Evolutionary conservation across 768 basidiomycete genomes (phyloP), one percentile per base, ranked within the genome.

Genomic region (Kwoniella europaea): DNA sequence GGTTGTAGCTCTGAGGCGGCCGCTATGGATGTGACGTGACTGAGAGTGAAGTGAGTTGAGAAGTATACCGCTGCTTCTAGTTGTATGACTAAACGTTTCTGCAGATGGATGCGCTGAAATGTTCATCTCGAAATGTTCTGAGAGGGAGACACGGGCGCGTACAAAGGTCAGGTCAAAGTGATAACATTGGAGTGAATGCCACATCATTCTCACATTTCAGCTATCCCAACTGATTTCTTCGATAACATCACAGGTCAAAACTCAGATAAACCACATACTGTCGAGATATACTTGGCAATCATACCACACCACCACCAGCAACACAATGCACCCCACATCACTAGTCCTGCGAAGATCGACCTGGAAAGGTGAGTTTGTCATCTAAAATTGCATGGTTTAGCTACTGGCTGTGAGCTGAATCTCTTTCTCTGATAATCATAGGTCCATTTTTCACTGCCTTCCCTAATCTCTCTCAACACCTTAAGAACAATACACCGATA

Each of bases 381-480:
- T 35, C 35, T 1, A 35, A 35, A 35, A 35, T 9, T 35, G 35
- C 35, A 35, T 35, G 35, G 6, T 35, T 9, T 35, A 35, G 35
- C 35, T 9, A 35, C 35, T 35, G 35, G 35, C 35, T 35, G 7
- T 9, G 35, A 35, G 35, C 35, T 35, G 35, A 35, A 6, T 35
- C 3, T 50, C 52, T 54, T 16, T 24, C 16, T 53, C 50, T 50
- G 12, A 53, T 35, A 9, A 22, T 43, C 27, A 22, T 7, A 98
- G 96, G 95, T 4, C 96, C 96, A 13, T 97, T 90, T 84, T 98
- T 98, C 78, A 91, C 94, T 62, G 89, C 94, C 20, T 98, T 98
- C 85, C 92, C 93, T 3, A 91, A 92, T 77, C 86, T 98, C 68
- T 88, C 89, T 41, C 89, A 94, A 53, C 91, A 95, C 2, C 85